Conservation (phyloP, 768 basidiomycete species). For the Plicaturopsis crispa region DNA sequence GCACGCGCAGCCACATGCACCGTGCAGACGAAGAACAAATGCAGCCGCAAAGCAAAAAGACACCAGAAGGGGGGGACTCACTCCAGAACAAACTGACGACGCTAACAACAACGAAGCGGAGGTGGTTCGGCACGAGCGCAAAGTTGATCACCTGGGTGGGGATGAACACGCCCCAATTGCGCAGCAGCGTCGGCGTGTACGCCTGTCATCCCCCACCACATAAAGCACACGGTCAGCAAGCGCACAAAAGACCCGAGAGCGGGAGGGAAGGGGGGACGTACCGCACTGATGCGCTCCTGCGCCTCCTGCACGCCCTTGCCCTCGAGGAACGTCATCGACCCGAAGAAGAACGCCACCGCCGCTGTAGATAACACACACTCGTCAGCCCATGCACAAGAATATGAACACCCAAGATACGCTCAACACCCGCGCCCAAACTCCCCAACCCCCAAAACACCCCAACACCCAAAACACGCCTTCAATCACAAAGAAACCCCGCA, state of each 20-base stretch:
- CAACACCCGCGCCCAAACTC: slow-evolving; percentile 1
- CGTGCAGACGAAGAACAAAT: background rate
- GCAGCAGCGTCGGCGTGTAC: slow-evolving; percentile 66
- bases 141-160: slow-evolving; percentile 81
- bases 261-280: slow-evolving; percentile 7
- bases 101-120: slow-evolving; percentile 68
- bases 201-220: slow-evolving; percentile 48
- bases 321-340: slow-evolving; percentile 74
- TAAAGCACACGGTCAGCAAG: background rate
- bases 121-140: slow-evolving; percentile 63
- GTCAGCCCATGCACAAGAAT: background rate
- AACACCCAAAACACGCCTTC: background rate
- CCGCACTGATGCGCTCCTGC: slow-evolving; percentile 35
- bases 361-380: slow-evolving; percentile 15
- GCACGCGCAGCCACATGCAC: background rate
- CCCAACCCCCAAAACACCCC: background rate
- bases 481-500: slow-evolving; percentile 1
- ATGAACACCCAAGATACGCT: slow-evolving; percentile 5
- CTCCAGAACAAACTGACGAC: slow-evolving; percentile 82
- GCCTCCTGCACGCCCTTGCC: slow-evolving; percentile 54
- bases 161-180: slow-evolving; percentile 74
- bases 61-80: slow-evolving; percentile 28
- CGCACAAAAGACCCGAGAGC: background rate
- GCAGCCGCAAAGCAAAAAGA: slow-evolving; percentile 1
- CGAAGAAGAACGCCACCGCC: slow-evolving; percentile 52